Evolutionary conservation across 2,329 filamentous ascomycete genomes (phyloP).

Genomic region (Cytospora piceae): DNA sequence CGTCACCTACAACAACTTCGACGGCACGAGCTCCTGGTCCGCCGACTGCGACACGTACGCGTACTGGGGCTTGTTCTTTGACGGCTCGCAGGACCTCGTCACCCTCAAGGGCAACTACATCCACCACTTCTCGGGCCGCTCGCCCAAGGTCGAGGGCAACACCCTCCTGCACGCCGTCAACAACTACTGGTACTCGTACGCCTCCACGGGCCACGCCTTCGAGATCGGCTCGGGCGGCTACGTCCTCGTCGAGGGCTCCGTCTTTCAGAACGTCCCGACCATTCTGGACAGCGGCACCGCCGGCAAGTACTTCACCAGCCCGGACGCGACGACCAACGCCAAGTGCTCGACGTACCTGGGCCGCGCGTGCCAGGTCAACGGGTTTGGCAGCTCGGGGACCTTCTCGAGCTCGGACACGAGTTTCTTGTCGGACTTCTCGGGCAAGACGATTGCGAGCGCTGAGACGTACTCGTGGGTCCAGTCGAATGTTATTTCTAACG

Average conservation of each 20-base stretch:
- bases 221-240: slow-evolving; percentile 50
- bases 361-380: slow-evolving; percentile 55
- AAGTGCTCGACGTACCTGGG: slow-evolving; percentile 51
- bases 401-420: slow-evolving; percentile 26
- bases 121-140: slow-evolving; percentile 60
- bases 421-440: slow-evolving; percentile 30
- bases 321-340: slow-evolving; percentile 39
- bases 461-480: slow-evolving; percentile 23
- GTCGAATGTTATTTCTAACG: slow-evolving; percentile 21
- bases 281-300: slow-evolving; percentile 41
- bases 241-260: slow-evolving; percentile 60
- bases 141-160: slow-evolving; percentile 61
- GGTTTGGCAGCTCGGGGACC: slow-evolving; percentile 27
- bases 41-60: slow-evolving; percentile 61
- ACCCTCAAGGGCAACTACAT: slow-evolving; percentile 66
- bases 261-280: slow-evolving; percentile 58
- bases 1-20: slow-evolving; percentile 63
- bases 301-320: slow-evolving; percentile 34
- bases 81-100: slow-evolving; percentile 58
- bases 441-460: slow-evolving; percentile 29
- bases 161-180: slow-evolving; percentile 62
- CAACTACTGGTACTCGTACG: slow-evolving; percentile 58
- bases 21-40: slow-evolving; percentile 55
- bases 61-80: slow-evolving; percentile 64
- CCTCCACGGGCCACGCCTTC: slow-evolving; percentile 61